phyloP scores from a whole-genome alignment of 2,329 filamentous ascomycete genomes.

The Helotiales sp. region DNA sequence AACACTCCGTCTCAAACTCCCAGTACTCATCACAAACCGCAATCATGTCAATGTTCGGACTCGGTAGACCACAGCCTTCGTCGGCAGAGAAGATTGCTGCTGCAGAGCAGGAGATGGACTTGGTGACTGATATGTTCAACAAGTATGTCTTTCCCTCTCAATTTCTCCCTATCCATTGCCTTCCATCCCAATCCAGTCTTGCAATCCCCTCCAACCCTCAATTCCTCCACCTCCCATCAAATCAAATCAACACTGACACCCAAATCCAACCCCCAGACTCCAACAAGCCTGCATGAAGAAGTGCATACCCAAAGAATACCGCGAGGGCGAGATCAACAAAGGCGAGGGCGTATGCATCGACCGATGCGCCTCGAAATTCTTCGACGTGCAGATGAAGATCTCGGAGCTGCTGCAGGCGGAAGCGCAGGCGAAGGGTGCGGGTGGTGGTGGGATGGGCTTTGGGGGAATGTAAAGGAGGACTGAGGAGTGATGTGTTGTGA shows the following conservation, averaged over 20 bases:
- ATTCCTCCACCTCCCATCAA: background rate
- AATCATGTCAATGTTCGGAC: constrained; percentile 76
- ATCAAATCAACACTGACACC: background rate
- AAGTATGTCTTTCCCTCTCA: constrained; percentile 62
- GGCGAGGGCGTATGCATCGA: constrained; percentile 98
- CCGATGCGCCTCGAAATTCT: constrained; percentile 97
- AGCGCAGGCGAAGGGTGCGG: constrained; percentile 68
- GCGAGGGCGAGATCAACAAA: constrained; percentile 96
- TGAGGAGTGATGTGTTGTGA: constrained; percentile 23
- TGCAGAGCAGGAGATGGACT: constrained; percentile 96
- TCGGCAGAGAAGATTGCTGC: constrained; percentile 97
- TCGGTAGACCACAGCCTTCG: constrained; percentile 79
- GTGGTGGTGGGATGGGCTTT: constrained; percentile 55
- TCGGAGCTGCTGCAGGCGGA: constrained; percentile 95
- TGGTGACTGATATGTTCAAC: constrained; percentile 97
- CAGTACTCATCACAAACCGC: constrained; percentile 16
- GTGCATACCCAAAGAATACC: constrained; percentile 91
- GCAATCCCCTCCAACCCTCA: background rate
- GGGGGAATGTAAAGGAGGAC: constrained; percentile 46
- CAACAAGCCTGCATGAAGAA: constrained; percentile 90
- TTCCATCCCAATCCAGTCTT: constrained; percentile 7
- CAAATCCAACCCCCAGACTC: constrained; percentile 58
- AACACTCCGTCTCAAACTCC: background rate
- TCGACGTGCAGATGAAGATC: constrained; percentile 97
- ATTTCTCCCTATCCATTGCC: constrained; percentile 3